Evolutionary conservation across 2,329 filamentous ascomycete genomes (phyloP).

Genomic region (Fusarium oxysporum): DNA sequence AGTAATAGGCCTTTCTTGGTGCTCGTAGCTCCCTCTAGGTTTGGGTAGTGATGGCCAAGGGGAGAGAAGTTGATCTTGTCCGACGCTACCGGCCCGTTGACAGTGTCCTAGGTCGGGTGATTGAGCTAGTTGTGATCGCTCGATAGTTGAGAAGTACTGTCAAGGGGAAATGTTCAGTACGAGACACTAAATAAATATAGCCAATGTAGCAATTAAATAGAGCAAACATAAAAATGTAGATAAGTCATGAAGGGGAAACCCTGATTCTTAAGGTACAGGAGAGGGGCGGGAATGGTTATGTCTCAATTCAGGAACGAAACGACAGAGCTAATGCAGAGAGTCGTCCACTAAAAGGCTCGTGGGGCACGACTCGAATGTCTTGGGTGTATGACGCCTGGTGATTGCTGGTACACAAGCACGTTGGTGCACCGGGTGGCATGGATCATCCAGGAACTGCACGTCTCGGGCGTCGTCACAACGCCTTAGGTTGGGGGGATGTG

Average conservation of each 20-base stretch:
- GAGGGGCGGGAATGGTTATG: conserved; percentile 51
- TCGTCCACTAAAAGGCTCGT: conserved; percentile 36
- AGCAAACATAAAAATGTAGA: conserved; percentile 8
- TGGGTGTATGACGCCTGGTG: conserved; percentile 38
- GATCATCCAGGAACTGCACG: conserved; percentile 42
- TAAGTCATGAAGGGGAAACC: conserved; percentile 34
- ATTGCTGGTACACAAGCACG: conserved; percentile 38
- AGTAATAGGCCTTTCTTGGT: conserved; percentile 31
- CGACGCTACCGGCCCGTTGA: conserved; percentile 32
- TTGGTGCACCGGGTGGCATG: conserved; percentile 36
- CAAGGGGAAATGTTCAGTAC: conserved; percentile 33
- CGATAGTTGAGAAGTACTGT: conserved; percentile 79
- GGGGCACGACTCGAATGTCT: conserved; percentile 39
- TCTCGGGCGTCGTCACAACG: conserved; percentile 41
- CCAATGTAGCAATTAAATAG: conserved; percentile 11
- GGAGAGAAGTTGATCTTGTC: conserved; percentile 29
- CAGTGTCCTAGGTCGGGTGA: conserved; percentile 37
- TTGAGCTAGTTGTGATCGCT: conserved; percentile 75
- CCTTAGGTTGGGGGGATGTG: conserved; percentile 38
- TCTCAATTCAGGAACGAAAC: conserved; percentile 55
- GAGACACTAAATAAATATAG: conserved; percentile 3
- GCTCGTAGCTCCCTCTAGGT: conserved; percentile 26
- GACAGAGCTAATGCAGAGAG: conserved; percentile 38
- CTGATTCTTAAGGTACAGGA: conserved; percentile 42
- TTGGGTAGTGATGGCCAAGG: conserved; percentile 26